A percentile compares a stretch with the other conserved stretches of the same genome.
phyloP scores from a whole-genome alignment of 768 basidiomycete species.

The Sarcomyxa edulis region DNA sequence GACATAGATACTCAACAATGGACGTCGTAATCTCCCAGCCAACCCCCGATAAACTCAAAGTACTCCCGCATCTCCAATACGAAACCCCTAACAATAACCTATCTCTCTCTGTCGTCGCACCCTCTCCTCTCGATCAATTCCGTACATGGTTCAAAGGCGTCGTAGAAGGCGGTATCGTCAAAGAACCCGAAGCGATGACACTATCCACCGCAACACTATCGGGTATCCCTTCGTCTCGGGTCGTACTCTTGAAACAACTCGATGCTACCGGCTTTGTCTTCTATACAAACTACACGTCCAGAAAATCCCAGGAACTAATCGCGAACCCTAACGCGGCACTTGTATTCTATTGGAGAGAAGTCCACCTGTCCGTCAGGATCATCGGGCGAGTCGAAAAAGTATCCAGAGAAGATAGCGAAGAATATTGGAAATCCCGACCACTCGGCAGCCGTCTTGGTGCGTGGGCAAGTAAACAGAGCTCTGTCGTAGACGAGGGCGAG shows the following conservation, averaged over 20 bases:
- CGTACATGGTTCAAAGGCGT: conserved; percentile 78
- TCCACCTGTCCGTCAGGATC: conserved; percentile 76
- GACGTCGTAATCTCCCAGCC: conserved; percentile 40
- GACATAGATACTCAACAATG: conserved; percentile 17
- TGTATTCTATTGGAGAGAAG: conserved; percentile 89
- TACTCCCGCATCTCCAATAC: conserved; percentile 78
- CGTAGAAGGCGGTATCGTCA: conserved; percentile 44
- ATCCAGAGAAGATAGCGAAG: conserved; percentile 62
- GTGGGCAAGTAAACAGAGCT: conserved; percentile 90
- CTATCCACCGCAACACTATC: conserved; percentile 65
- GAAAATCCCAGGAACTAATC: conserved; percentile 80
- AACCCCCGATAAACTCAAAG: conserved; percentile 50
- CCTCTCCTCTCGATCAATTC: conserved; percentile 82
- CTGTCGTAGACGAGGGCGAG: conserved; percentile 67
- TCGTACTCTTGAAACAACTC: conserved; percentile 89
- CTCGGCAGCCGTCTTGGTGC: conserved; percentile 84
- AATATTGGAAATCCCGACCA: conserved; percentile 81
- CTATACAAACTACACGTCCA: conserved; percentile 94
- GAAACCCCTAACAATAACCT: conserved; percentile 55
- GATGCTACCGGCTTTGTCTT: conserved; percentile 90
- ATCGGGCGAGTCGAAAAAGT: conserved; percentile 84
- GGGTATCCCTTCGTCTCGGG: conserved; percentile 82
- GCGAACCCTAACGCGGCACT: conserved; percentile 78
- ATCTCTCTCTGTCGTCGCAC: conserved; percentile 52
- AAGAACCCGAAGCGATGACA: conserved; percentile 89